Base-by-base conservation (phyloP, 1,139 yeast genomes). In the Kodamaea alishanica region DNA sequence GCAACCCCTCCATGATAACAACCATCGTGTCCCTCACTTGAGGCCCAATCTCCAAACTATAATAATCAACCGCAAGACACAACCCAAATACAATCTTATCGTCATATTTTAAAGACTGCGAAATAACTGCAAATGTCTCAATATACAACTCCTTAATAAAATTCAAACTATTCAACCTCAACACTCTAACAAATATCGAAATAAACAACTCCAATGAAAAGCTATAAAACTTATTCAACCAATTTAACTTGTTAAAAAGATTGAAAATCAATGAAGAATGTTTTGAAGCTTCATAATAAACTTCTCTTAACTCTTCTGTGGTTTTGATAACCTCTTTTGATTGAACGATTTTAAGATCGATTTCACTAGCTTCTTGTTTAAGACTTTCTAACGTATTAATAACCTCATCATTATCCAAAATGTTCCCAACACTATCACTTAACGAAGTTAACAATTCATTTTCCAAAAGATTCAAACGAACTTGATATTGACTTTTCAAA, bases 381-480 rank as follows among this genome's bases (percentile, higher is more conserved):
- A 90, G 63, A 1, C 54, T 58, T 51, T 85, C 94, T 38, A 90
- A 64, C 1, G 84, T 77, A 6, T 69, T 64, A 22, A 86, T 59
- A 4, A 89, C 64, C 0, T 61, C 66, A 40, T 81, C 81, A 55
- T 84, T 80, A 9, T 88, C 95, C 33, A 90, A 65, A 28, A 90
- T 72, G 41, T 75, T 77, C 0, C 86, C 86, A 20, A 71, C 65
- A 0, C 84, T 65, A 6, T 72, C 72, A 47, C 78, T 77, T 42
- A 90, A 63, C 0, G 81, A 73, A 7, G 69, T 65, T 41, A 89
- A 65, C 5, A 90, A 65, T 9, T 74, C 71, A n/a, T 70, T 65
- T 50, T 89, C 96, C 23, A 87, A 67, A 1, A 56, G 55, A 28
- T 74, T 69, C 37, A 90, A 60, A 24, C 71, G 75, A 1, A 70